Conservation (phyloP, 495 filamentous ascomycete genomes). For the Penicillium simplicissimum region DNA sequence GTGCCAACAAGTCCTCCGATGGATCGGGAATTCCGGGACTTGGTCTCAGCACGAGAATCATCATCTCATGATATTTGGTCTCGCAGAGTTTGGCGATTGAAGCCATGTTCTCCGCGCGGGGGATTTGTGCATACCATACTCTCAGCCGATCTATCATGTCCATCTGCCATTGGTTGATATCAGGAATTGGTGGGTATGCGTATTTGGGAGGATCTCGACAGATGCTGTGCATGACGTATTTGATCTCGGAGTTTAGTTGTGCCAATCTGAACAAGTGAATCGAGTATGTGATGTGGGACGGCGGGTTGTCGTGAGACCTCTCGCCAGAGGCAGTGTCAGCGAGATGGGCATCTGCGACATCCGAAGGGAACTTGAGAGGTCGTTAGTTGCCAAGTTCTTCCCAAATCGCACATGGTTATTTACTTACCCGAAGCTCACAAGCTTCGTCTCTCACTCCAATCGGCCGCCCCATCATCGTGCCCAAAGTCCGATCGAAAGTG, state of each 20-base stretch:
- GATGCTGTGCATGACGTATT: constrained; percentile 50
- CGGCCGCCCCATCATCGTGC: constrained; percentile 51
- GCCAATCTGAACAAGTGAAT: constrained; percentile 48
- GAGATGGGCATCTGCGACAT: constrained; percentile 36
- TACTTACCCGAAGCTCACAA: constrained; percentile 47
- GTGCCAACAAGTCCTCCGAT: constrained; percentile 31
- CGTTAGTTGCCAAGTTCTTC: neutral
- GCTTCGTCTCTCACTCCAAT: constrained; percentile 52
- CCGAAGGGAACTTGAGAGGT: constrained; percentile 28
- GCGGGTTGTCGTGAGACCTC: constrained; percentile 1
- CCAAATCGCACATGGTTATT: neutral
- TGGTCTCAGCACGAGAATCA: constrained; percentile 44
- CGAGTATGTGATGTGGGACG: constrained; percentile 42
- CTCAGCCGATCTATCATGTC: constrained; percentile 40
- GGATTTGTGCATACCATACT: constrained; percentile 35
- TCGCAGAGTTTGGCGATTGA: constrained; percentile 33
- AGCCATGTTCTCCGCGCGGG: constrained; percentile 14
- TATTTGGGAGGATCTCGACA: constrained; percentile 39
- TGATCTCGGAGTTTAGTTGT: constrained; percentile 49
- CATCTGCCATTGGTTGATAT: constrained; percentile 43
- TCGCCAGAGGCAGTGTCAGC: constrained; percentile 2
- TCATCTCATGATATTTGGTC: constrained; percentile 45
- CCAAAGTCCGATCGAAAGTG: constrained; percentile 46
- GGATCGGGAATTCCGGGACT: constrained; percentile 46
- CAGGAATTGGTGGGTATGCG: constrained; percentile 39